Percentiles rank a stretch among this genome's conserved stretches.
Evolutionary conservation across 2,329 filamentous ascomycete genomes (phyloP).

Genomic region (Hypoxylon sp.): DNA sequence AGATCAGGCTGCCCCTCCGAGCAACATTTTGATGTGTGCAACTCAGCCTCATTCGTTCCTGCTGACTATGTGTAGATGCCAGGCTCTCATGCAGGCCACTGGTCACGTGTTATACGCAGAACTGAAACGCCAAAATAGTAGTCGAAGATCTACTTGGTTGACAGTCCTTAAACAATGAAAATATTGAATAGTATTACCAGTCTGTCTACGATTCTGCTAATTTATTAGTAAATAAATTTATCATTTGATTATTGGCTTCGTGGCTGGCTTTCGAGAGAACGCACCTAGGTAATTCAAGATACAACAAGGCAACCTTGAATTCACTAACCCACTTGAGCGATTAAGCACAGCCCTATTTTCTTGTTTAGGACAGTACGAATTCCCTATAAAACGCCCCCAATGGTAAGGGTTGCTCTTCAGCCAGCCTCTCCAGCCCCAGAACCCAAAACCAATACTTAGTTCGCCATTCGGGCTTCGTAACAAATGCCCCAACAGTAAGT

Average conservation of each 20-base stretch:
- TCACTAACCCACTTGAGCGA: neutral
- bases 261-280: neutral
- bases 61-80: neutral
- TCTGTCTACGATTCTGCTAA: neutral
- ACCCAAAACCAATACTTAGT: neutral
- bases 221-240: neutral
- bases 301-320: neutral
- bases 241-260: neutral
- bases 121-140: neutral
- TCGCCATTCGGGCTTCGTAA: neutral
- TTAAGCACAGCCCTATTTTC: neutral
- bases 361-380: neutral
- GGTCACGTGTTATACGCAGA: slow-evolving; percentile 14
- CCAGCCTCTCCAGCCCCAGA: neutral
- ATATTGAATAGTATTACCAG: neutral
- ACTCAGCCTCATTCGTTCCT: slow-evolving; percentile 16
- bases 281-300: neutral
- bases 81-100: neutral
- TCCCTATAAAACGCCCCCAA: no score
- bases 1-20: neutral
- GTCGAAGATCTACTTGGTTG: neutral
- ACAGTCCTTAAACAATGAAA: neutral
- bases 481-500: neutral
- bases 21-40: neutral
- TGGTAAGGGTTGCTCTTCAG: neutral